These are phyloP conservation scores for Cucumis variabilis DNA, from an alignment of 331 rosid genomes.

Conservation along the genomic window DNA sequence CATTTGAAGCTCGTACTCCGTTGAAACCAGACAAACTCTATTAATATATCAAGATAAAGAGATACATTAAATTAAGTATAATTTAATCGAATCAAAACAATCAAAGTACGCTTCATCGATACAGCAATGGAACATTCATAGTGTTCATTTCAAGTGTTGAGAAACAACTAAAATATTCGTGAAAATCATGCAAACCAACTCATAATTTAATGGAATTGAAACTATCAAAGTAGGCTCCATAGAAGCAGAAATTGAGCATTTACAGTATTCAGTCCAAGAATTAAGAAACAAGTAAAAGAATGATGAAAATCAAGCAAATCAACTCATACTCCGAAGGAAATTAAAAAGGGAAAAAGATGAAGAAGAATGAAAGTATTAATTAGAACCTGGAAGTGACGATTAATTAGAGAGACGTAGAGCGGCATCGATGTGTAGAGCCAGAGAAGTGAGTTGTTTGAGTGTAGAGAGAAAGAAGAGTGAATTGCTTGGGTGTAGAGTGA, in stretches of 20 bases:
- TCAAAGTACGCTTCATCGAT: background rate
- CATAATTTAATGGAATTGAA: too few relatives aligned
- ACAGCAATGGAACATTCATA: background rate
- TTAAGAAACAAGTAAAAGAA: too few relatives aligned
- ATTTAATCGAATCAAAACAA: background rate
- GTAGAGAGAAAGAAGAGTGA: too few relatives aligned
- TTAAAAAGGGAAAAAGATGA: background rate
- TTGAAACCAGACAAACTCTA: background rate
- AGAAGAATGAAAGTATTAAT: background rate
- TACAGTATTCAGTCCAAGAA: too few relatives aligned
- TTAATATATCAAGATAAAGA: background rate
- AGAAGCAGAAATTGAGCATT: too few relatives aligned
- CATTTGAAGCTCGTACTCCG: background rate
- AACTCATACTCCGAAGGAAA: background rate
- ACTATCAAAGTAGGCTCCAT: too few relatives aligned
- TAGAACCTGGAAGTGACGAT: constrained; percentile 85
- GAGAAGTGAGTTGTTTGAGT: too few relatives aligned
- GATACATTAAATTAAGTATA: background rate
- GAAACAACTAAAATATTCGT: background rate
- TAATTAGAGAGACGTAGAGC: background rate
- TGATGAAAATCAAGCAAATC: background rate
- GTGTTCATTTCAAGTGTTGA: background rate
- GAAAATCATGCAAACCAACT: background rate
- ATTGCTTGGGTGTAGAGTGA: too few relatives aligned
- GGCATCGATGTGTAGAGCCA: too few relatives aligned